Conservation (phyloP, 306 rosid genomes). For the Carpinus viminea region DNA sequence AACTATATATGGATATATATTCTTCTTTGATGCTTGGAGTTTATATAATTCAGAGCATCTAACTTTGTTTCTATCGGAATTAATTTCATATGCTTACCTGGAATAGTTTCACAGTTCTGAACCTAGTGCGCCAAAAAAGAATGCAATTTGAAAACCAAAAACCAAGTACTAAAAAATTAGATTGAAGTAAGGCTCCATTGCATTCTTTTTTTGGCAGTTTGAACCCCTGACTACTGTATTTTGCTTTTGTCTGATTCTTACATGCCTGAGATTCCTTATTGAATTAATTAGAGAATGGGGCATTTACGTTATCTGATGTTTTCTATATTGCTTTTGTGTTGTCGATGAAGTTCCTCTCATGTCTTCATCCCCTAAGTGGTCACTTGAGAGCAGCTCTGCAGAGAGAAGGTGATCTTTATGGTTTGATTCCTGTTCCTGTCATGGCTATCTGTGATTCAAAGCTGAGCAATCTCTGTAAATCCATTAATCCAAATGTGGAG, state of each 20-base stretch:
- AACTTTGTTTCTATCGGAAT: background rate
- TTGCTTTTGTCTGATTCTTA: background rate
- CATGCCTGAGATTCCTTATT: background rate
- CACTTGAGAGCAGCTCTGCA: constrained; percentile 72
- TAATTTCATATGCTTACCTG: background rate
- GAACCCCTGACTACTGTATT: constrained; percentile 11
- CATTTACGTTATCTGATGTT: constrained; percentile 15
- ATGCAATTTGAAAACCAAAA: no score
- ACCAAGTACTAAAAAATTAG: no score
- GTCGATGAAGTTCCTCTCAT: constrained; percentile 63
- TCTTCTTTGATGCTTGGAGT: background rate
- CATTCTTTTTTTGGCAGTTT: background rate
- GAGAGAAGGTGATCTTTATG: constrained; percentile 66
- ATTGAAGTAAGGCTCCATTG: no score
- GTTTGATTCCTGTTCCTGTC: constrained; percentile 67
- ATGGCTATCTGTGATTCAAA: constrained; percentile 59
- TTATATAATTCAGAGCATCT: background rate
- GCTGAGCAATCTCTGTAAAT: constrained; percentile 60
- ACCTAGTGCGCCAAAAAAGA: no score
- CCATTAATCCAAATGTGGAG: constrained; percentile 74
- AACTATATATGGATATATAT: background rate
- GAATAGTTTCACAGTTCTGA: background rate
- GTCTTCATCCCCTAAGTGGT: constrained; percentile 78
- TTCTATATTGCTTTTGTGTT: constrained; percentile 30
- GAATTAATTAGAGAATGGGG: background rate